Percentiles rank a stretch among this genome's conserved stretches.
These are phyloP conservation scores for Huntiella abstrusa DNA, from an alignment of 2,329 filamentous ascomycete species.

Conservation along the genomic window DNA sequence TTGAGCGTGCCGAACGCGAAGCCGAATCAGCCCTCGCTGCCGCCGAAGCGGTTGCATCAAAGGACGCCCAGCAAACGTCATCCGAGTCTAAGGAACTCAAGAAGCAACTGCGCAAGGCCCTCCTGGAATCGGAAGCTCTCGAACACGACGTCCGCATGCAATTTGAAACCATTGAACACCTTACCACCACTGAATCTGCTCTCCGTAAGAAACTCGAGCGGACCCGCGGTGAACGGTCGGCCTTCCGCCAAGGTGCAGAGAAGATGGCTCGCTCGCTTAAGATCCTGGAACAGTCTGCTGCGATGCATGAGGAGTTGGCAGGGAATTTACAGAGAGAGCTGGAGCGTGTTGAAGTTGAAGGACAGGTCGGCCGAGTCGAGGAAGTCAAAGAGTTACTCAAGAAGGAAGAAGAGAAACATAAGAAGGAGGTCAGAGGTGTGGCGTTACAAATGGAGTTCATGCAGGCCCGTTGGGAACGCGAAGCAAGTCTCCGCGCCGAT, in stretches of 20 bases:
- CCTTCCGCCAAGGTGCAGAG: slow-evolving; percentile 33
- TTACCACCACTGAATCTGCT: slow-evolving; percentile 36
- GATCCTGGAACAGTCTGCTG: slow-evolving; percentile 23
- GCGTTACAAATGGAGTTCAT: slow-evolving; percentile 84
- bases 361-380: slow-evolving; percentile 15
- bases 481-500: slow-evolving; percentile 61
- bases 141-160: slow-evolving; percentile 53
- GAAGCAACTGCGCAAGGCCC: slow-evolving; percentile 39
- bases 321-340: slow-evolving; percentile 6
- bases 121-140: slow-evolving; percentile 48
- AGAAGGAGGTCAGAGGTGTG: slow-evolving; percentile 62
- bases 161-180: slow-evolving; percentile 41
- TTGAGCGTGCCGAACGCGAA: slow-evolving; percentile 32
- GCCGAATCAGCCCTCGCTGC: slow-evolving; percentile 20
- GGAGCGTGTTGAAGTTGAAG: slow-evolving; percentile 15
- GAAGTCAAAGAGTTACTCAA: slow-evolving; percentile 20
- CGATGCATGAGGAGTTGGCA: slow-evolving; percentile 2
- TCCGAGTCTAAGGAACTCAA: slow-evolving; percentile 42
- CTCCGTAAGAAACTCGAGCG: slow-evolving; percentile 51
- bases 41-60: slow-evolving; percentile 16
- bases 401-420: slow-evolving; percentile 41
- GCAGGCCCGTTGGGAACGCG: slow-evolving; percentile 60
- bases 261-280: slow-evolving; percentile 34
- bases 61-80: slow-evolving; percentile 18
- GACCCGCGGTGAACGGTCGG: slow-evolving; percentile 44